Percentiles rank a stretch among this genome's conserved stretches.
Conservation (phyloP, 371 early-diverging fungal species). For the Blastocladiella emersonii region DNA sequence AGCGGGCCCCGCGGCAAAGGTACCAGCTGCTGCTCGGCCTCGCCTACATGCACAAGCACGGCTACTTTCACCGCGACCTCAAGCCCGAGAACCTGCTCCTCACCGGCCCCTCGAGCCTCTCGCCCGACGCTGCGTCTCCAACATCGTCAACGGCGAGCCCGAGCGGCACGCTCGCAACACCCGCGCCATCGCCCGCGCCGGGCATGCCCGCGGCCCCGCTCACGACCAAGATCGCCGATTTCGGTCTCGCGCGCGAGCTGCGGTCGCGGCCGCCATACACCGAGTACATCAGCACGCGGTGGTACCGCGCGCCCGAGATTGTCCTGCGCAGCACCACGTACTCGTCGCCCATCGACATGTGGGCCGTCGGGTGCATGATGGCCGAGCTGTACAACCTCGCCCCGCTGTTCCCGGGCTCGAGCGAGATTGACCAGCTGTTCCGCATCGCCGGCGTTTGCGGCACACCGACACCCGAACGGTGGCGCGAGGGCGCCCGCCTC, state of each 20-base stretch:
- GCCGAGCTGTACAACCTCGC: constrained; percentile 69
- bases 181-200: neutral
- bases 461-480: constrained; percentile 35
- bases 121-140: neutral
- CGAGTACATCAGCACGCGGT: constrained; percentile 88
- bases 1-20: constrained; percentile 14
- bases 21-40: constrained; percentile 68
- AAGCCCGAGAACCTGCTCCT: constrained; percentile 77
- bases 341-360: constrained; percentile 89
- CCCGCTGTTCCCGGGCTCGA: constrained; percentile 87
- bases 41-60: constrained; percentile 72
- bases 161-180: neutral
- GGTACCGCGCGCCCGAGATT: constrained; percentile 98
- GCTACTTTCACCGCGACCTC: constrained; percentile 87
- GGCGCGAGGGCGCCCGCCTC: constrained; percentile 49
- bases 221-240: constrained; percentile 80
- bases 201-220: constrained; percentile 14
- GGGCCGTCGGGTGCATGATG: constrained; percentile 91
- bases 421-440: constrained; percentile 78
- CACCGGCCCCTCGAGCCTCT: neutral
- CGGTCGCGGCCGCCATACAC: constrained; percentile 68
- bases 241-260: constrained; percentile 80
- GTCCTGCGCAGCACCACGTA: constrained; percentile 70
- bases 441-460: constrained; percentile 52
- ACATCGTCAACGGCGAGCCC: neutral